phyloP scores from a whole-genome alignment of 1,284 basidiomycete species.

The Ceratorhiza oryzae-sativae region DNA sequence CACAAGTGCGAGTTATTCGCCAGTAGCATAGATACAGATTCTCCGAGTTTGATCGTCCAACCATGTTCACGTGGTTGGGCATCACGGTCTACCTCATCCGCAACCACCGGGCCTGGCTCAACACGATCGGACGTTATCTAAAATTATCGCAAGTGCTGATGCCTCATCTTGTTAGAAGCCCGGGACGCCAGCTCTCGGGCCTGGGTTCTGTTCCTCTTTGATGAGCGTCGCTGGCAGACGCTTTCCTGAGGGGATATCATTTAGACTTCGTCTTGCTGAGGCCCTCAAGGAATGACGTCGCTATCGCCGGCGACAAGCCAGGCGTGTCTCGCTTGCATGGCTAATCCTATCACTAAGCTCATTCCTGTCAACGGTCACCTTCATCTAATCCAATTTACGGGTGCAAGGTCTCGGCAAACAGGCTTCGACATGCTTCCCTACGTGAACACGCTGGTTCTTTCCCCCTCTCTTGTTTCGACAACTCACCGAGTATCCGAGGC shows the following conservation, averaged over 20 bases:
- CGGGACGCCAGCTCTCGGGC: slow-evolving; percentile 1
- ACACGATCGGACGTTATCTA: slow-evolving; percentile 1
- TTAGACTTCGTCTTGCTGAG: background rate
- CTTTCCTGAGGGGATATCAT: background rate
- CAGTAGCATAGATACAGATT: slow-evolving; percentile 19
- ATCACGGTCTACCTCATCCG: background rate
- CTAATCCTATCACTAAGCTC: slow-evolving; percentile 2
- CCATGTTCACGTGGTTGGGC: slow-evolving; percentile 13
- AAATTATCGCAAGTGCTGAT: background rate
- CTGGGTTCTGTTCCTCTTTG: background rate
- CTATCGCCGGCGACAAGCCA: background rate
- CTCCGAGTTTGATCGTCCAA: slow-evolving; percentile 36
- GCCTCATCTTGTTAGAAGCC: background rate
- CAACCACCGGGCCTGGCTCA: background rate
- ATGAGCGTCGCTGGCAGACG: background rate
- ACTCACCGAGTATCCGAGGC: slow-evolving; percentile 34
- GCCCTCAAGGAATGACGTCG: slow-evolving; percentile 3
- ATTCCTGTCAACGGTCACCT: slow-evolving; percentile 6
- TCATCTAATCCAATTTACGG: background rate
- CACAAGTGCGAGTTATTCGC: slow-evolving; percentile 11
- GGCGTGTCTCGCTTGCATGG: slow-evolving; percentile 1
- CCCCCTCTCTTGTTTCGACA: slow-evolving; percentile 10
- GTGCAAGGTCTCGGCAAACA: slow-evolving; percentile 1
- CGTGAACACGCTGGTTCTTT: background rate
- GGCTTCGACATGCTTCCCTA: background rate